Evolutionary conservation across 2,329 filamentous ascomycete species (phyloP).

Genomic region (Colletotrichum zoysiae): DNA sequence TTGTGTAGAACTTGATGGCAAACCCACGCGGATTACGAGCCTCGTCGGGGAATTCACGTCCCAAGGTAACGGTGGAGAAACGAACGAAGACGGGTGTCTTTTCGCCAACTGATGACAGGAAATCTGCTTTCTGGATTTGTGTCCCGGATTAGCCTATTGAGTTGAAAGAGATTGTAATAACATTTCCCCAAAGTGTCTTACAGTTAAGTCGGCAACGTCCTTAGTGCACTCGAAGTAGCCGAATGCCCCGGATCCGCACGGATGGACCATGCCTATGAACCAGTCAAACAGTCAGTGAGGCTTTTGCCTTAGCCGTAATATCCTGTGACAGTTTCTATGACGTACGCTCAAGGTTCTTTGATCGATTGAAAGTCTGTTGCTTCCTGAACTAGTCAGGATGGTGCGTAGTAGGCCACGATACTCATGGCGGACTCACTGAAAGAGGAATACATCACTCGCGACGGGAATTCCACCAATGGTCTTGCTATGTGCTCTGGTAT

Average conservation of each 20-base stretch:
- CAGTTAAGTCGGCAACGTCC: constrained; percentile 61
- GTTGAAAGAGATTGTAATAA: background rate
- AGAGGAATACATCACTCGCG: constrained; percentile 62
- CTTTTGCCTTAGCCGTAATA: background rate
- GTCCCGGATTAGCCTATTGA: background rate
- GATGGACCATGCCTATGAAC: constrained; percentile 48
- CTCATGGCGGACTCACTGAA: constrained; percentile 51
- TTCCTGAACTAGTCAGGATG: constrained; percentile 47
- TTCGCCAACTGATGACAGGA: constrained; percentile 65
- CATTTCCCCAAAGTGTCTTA: constrained; percentile 24
- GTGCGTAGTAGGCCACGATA: background rate
- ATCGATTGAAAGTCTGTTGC: constrained; percentile 68
- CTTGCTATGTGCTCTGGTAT: constrained; percentile 58
- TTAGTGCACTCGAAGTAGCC: constrained; percentile 61
- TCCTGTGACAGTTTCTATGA: background rate
- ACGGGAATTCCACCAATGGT: constrained; percentile 65
- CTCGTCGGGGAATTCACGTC: constrained; percentile 75
- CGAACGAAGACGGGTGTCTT: constrained; percentile 70
- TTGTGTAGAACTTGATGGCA: constrained; percentile 51
- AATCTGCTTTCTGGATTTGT: constrained; percentile 49
- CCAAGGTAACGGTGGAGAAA: constrained; percentile 79
- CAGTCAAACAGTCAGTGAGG: background rate
- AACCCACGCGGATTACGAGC: constrained; percentile 74
- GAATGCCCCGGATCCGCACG: constrained; percentile 54
- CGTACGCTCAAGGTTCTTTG: constrained; percentile 61